phyloP scores from a whole-genome alignment of 1,284 basidiomycete genomes.

The Rhizopogon parksii region DNA sequence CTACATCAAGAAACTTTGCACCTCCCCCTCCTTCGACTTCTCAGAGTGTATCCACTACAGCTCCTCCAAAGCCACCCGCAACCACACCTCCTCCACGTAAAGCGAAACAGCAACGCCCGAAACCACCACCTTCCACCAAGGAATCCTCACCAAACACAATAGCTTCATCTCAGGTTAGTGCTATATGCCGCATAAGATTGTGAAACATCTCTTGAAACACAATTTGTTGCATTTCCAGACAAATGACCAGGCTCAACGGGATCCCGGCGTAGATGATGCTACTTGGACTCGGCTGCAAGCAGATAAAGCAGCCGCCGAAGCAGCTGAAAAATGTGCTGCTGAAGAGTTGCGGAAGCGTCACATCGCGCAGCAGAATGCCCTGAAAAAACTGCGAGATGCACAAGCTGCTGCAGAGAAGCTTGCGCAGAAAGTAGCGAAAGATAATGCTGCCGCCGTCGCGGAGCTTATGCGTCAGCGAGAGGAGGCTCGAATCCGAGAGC shows the following conservation, averaged over 20 bases:
- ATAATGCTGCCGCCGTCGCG: conserved; percentile 10
- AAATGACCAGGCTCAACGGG: conserved; percentile 18
- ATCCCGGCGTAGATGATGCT: conserved; percentile 36
- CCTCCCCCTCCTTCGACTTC: conserved; percentile 8
- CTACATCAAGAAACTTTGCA: conserved; percentile 3
- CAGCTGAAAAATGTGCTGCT: conserved; percentile 12
- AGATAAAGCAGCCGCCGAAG: conserved; percentile 25
- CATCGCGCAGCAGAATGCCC: conserved; percentile 3
- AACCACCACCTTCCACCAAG: background rate
- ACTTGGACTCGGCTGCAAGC: conserved; percentile 35
- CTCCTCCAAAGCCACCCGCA: background rate
- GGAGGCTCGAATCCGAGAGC: conserved; percentile 17
- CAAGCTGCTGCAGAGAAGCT: background rate
- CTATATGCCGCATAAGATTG: background rate
- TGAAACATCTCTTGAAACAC: background rate
- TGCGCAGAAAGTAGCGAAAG: conserved; percentile 6
- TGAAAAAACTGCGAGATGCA: conserved; percentile 1
- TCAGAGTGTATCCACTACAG: background rate
- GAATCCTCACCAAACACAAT: background rate
- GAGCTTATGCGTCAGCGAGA: conserved; percentile 24
- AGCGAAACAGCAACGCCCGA: background rate
- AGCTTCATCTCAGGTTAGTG: background rate
- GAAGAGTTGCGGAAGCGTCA: conserved; percentile 23
- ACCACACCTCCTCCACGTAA: conserved; percentile 4
- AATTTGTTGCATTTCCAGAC: background rate